A percentile compares a stretch with the other conserved stretches of the same genome.
Conservation (phyloP, 345 rosid genomes). For the Lumnitzera littorea region DNA sequence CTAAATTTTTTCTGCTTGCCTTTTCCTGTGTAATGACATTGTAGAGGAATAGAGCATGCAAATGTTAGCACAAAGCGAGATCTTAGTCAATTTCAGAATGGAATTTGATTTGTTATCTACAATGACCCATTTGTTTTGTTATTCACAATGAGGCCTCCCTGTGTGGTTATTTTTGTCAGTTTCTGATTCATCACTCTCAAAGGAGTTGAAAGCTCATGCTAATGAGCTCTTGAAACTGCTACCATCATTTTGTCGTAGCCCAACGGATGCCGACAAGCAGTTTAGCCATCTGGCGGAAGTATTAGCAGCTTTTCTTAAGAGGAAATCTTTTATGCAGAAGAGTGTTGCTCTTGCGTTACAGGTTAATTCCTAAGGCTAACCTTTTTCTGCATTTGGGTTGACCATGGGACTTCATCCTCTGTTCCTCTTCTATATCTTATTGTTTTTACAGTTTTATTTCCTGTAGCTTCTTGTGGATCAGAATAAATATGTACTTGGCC, state of each 20-base stretch:
- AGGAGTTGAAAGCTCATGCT: constrained; percentile 61
- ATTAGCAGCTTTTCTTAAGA: constrained; percentile 42
- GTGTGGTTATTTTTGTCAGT: constrained; percentile 35
- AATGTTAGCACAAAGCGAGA: too few species aligned
- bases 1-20: too few species aligned
- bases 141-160: constrained; percentile 3
- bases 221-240: constrained; percentile 63
- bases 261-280: constrained; percentile 46
- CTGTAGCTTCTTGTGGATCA: constrained; percentile 60
- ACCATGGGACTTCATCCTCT: background rate
- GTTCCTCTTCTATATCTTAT: background rate
- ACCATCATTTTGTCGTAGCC: constrained; percentile 76
- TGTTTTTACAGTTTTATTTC: constrained; percentile 1
- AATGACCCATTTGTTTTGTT: background rate
- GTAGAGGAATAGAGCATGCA: too few species aligned
- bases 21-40: too few species aligned
- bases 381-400: background rate
- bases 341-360: constrained; percentile 59
- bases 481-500: constrained; percentile 38
- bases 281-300: constrained; percentile 55
- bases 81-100: too few species aligned
- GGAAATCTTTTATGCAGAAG: constrained; percentile 62
- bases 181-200: constrained; percentile 45
- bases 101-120: too few species aligned
- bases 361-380: constrained; percentile 23